Conservation (phyloP, 2,329 filamentous ascomycete species). For the Incumbomyces lentus region DNA sequence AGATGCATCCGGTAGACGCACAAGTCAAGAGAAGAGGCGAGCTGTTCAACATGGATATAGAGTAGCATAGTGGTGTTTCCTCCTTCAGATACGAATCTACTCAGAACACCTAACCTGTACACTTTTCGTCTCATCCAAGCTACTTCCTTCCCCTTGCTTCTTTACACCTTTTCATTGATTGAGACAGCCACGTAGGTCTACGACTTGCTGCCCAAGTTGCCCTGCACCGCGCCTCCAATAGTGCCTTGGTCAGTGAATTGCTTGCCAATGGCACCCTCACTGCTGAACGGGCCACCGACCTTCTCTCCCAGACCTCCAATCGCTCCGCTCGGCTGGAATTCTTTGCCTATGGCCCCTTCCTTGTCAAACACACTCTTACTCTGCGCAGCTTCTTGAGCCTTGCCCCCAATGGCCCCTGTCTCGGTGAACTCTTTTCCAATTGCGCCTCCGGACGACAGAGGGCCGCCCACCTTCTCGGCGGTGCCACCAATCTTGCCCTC, state of each 20-base stretch:
- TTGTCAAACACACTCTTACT: conserved; percentile 16
- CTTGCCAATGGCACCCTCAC: conserved; percentile 27
- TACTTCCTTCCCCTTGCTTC: too few relatives aligned
- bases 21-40: too few relatives aligned
- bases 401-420: neutral
- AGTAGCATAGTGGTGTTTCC: too few relatives aligned
- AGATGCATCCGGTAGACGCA: too few relatives aligned
- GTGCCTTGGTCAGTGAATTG: conserved; percentile 23
- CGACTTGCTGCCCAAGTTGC: conserved; percentile 2
- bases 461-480: conserved; percentile 8
- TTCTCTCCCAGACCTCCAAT: conserved; percentile 8
- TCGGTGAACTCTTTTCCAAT: conserved; percentile 28
- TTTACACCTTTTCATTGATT: too few relatives aligned
- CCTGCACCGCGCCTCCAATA: conserved; percentile 6
- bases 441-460: conserved; percentile 24
- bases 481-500: conserved; percentile 12
- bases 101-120: too few relatives aligned
- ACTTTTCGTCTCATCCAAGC: too few relatives aligned
- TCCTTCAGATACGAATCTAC: too few relatives aligned
- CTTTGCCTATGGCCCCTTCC: conserved; percentile 11
- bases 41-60: too few relatives aligned
- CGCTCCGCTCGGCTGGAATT: conserved; percentile 12
- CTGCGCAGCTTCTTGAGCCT: conserved; percentile 15
- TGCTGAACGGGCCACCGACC: conserved; percentile 21
- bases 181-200: neutral